Evolutionary conservation across 495 filamentous ascomycete genomes (phyloP).

Genomic region (Hypomontagnella monticulosa): DNA sequence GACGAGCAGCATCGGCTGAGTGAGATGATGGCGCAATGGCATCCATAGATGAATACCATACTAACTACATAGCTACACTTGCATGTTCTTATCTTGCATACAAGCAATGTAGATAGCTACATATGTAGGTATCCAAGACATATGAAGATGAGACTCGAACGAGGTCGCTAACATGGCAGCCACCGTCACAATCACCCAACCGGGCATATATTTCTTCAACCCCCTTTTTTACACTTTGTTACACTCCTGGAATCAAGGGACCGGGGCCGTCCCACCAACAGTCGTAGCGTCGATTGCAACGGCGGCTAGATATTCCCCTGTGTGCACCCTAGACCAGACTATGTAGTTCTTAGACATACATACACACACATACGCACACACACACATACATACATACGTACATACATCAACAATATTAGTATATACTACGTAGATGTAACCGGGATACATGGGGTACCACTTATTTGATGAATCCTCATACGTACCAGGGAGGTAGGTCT

Average conservation of each 20-base stretch:
- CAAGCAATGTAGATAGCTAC: too few species aligned
- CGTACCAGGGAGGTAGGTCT: background rate
- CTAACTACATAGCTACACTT: too few species aligned
- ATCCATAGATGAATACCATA: background rate
- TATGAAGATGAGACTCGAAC: background rate
- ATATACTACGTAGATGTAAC: background rate
- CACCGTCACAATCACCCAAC: background rate
- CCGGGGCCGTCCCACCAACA: background rate
- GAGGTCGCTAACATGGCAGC: background rate
- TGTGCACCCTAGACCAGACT: background rate
- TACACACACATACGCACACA: background rate
- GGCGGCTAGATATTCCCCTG: slow-evolving; percentile 3
- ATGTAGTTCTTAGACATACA: background rate
- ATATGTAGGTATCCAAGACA: too few species aligned
- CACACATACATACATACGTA: background rate
- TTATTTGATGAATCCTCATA: too few species aligned
- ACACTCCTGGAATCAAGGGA: background rate
- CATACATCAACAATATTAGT: background rate
- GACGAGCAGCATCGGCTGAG: background rate
- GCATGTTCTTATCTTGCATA: too few species aligned
- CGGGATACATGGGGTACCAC: too few species aligned
- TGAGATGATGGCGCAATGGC: too few species aligned
- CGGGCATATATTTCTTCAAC: background rate
- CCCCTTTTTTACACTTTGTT: slow-evolving; percentile 30
- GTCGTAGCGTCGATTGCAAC: slow-evolving; percentile 1